Percentiles rank a stretch among this genome's conserved stretches.
Evolutionary conservation across 2,329 filamentous ascomycete species (phyloP).

Genomic region (Sporothrix luriei): DNA sequence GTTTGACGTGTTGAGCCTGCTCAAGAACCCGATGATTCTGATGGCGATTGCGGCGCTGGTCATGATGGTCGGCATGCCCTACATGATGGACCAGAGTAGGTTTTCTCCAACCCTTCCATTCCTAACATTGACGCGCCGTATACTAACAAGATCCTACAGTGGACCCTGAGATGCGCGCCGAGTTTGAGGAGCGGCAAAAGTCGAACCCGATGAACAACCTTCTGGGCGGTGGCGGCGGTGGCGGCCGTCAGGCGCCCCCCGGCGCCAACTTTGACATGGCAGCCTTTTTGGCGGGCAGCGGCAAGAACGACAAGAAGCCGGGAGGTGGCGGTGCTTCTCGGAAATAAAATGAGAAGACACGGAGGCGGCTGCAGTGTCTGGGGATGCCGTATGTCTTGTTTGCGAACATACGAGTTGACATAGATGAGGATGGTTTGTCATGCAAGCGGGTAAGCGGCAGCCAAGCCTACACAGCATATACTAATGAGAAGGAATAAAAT

Average conservation of each 20-base stretch:
- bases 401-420: neutral
- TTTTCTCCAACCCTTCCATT: conserved; percentile 37
- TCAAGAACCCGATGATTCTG: conserved; percentile 97
- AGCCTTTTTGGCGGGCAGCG: conserved; percentile 60
- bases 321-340: conserved; percentile 42
- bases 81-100: conserved; percentile 93
- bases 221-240: conserved; percentile 52
- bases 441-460: neutral
- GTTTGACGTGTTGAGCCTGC: conserved; percentile 77
- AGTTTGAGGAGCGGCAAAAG: conserved; percentile 89
- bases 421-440: neutral
- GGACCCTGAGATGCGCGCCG: conserved; percentile 93
- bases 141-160: conserved; percentile 55
- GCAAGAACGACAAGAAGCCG: conserved; percentile 46
- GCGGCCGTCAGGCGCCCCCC: conserved; percentile 43
- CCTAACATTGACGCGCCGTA: neutral
- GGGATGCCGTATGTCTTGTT: neutral
- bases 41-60: conserved; percentile 81
- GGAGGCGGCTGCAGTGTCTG: neutral
- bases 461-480: neutral
- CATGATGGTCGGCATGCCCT: conserved; percentile 89
- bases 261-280: conserved; percentile 64
- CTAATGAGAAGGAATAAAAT: neutral
- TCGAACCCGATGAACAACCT: conserved; percentile 66
- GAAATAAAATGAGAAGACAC: conserved; percentile 38